Conservation (phyloP, 2,329 filamentous ascomycete species). For the Didymella arachidicola region DNA sequence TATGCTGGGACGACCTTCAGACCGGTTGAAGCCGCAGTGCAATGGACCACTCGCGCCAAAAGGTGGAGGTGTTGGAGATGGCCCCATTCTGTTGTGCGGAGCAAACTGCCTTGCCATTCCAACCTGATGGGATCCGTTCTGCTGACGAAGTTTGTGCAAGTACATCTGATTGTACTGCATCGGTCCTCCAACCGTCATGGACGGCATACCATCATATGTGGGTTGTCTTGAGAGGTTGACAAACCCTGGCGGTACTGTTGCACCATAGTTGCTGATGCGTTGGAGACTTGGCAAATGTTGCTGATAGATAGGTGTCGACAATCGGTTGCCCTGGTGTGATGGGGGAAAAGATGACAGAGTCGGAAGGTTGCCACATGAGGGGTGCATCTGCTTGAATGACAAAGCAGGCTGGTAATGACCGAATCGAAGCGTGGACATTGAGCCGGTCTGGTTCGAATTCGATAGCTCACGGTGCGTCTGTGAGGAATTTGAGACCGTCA, state of each 20-base stretch:
- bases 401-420: not conserved
- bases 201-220: not conserved
- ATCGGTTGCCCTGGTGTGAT: not conserved
- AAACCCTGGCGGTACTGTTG: not conserved
- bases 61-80: not conserved
- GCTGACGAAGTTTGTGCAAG: not conserved
- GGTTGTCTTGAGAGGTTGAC: not conserved
- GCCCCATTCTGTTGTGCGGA: not conserved
- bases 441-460: not conserved
- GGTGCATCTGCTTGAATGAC: not conserved
- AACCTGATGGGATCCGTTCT: not conserved
- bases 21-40: not conserved
- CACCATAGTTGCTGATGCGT: not conserved
- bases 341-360: not conserved
- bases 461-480: not conserved
- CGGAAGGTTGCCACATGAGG: not conserved
- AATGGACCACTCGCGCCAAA: slow-evolving; percentile 1
- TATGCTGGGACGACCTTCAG: not conserved
- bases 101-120: not conserved
- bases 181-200: not conserved
- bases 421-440: not conserved
- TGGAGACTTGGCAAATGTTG: not conserved
- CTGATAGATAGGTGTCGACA: not conserved
- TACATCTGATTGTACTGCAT: not conserved
- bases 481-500: not conserved